A percentile compares a stretch with the other conserved stretches of the same genome.
These are phyloP conservation scores for Colletotrichum brevisporum DNA, from an alignment of 2,329 filamentous ascomycete species.

Conservation along the genomic window DNA sequence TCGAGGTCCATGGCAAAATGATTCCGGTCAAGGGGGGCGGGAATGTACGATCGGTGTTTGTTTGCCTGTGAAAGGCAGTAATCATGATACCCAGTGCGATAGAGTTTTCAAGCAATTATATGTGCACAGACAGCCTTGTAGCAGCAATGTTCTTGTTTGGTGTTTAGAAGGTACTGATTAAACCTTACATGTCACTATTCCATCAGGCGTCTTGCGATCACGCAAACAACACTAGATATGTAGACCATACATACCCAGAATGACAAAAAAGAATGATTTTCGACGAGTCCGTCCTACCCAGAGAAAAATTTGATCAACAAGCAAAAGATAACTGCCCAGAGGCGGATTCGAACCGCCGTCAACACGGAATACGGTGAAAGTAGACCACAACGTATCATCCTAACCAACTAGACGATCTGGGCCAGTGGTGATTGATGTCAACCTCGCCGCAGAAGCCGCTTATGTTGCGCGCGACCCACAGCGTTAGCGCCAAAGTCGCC, in stretches of 20 bases:
- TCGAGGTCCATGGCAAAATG: conserved; percentile 43
- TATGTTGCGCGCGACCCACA: not conserved
- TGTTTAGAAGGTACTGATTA: too few species aligned
- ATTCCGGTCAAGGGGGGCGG: conserved; percentile 60
- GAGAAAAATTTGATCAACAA: not conserved
- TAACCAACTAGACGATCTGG: conserved; percentile 42
- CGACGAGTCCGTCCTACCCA: not conserved
- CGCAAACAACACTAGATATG: too few species aligned
- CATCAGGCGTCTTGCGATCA: too few species aligned
- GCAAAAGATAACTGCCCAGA: conserved; percentile 32
- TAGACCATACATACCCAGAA: too few species aligned
- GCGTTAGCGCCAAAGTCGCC: not conserved
- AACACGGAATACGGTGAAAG: conserved; percentile 38
- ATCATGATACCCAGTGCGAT: not conserved
- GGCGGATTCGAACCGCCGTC: conserved; percentile 42
- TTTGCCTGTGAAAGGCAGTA: not conserved
- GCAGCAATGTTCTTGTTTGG: too few species aligned
- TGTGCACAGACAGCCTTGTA: too few species aligned
- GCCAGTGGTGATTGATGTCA: not conserved
- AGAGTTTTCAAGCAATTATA: not conserved
- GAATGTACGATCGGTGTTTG: conserved; percentile 61
- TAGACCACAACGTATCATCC: conserved; percentile 42
- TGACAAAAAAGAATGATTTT: too few species aligned
- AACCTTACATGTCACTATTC: too few species aligned
- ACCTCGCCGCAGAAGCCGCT: fast-evolving